Evolutionary conservation across 2,329 filamentous ascomycete genomes (phyloP).

Genomic region (Exophiala dermatitidis): DNA sequence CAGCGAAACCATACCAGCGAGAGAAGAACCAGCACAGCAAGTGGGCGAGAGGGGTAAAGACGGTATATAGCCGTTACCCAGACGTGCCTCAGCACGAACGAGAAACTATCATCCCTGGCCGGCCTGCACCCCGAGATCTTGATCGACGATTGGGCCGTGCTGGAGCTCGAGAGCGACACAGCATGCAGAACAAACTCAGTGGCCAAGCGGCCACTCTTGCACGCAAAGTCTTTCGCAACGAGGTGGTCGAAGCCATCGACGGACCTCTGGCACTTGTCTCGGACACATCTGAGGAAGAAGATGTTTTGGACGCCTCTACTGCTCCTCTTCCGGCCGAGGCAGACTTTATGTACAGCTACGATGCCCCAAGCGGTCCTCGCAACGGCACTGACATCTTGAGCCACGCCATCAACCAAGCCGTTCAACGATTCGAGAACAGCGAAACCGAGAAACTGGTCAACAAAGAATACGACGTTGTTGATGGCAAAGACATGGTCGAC

Average conservation of each 20-base stretch:
- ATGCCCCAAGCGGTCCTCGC: constrained; percentile 43
- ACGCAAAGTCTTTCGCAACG: constrained; percentile 30
- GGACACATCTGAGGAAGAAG: constrained; percentile 31
- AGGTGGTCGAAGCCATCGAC: constrained; percentile 33
- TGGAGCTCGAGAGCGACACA: constrained; percentile 14
- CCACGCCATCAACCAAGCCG: constrained; percentile 50
- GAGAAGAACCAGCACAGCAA: constrained; percentile 36
- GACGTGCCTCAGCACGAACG: no score
- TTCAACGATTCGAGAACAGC: constrained; percentile 53
- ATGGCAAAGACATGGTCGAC: constrained; percentile 34
- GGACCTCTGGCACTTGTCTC: constrained; percentile 22
- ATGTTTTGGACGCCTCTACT: constrained; percentile 35
- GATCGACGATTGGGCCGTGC: constrained; percentile 11
- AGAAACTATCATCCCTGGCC: constrained; percentile 2
- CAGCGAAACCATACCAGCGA: constrained; percentile 44
- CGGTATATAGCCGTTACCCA: neutral
- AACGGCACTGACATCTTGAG: constrained; percentile 53
- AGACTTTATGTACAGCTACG: constrained; percentile 50
- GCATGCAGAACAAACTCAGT: constrained; percentile 13
- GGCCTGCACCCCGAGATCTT: constrained; percentile 10
- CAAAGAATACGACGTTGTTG: constrained; percentile 51
- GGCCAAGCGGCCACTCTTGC: constrained; percentile 20
- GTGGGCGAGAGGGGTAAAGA: constrained; percentile 34
- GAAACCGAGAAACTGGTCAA: constrained; percentile 55
- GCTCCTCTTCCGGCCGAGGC: constrained; percentile 43